A percentile compares a stretch with the other conserved stretches of the same genome.
These are phyloP conservation scores for Tolypocladium tropicale DNA, from an alignment of 2,329 filamentous ascomycete genomes.

Conservation along the genomic window DNA sequence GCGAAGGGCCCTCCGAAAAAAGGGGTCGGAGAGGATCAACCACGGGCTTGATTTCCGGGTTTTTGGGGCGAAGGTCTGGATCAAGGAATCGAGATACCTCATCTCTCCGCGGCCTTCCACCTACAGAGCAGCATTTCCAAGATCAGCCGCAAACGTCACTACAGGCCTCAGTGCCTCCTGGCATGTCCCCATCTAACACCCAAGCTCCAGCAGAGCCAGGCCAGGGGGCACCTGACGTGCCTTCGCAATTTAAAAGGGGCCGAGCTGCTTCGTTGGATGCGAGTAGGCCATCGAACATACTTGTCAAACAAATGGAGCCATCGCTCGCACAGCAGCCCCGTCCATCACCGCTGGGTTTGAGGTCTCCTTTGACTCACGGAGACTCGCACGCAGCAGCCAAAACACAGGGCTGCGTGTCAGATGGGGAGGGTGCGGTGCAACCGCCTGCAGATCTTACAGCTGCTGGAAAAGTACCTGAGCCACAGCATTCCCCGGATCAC, in stretches of 20 bases:
- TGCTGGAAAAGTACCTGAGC: not conserved
- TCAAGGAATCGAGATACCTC: conserved; percentile 9
- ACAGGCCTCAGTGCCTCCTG: not conserved
- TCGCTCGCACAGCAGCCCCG: conserved; percentile 1
- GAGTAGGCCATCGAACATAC: conserved; percentile 4
- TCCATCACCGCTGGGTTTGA: conserved; percentile 4
- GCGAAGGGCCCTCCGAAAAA: conserved; percentile 7
- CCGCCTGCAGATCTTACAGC: not conserved
- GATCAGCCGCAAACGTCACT: not conserved
- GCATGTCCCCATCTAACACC: not conserved
- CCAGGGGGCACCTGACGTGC: not conserved
- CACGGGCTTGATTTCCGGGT: conserved; percentile 17
- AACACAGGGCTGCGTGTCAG: not conserved
- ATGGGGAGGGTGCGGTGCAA: not conserved
- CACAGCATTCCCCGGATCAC: not conserved
- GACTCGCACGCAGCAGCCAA: not conserved
- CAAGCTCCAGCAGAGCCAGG: not conserved
- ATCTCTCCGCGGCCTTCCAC: not conserved
- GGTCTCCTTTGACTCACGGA: conserved; percentile 1
- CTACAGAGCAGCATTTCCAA: not conserved
- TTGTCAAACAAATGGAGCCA: not conserved
- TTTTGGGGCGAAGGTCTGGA: conserved; percentile 14
- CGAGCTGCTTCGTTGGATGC: conserved; percentile 2
- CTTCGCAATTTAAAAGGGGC: no score
- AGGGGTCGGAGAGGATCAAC: conserved; percentile 18